Evolutionary conservation across 176 grass and related monocot species (phyloP), one percentile per base, ranked within the genome.

Genomic region (Ampelocalamus luodianensis): DNA sequence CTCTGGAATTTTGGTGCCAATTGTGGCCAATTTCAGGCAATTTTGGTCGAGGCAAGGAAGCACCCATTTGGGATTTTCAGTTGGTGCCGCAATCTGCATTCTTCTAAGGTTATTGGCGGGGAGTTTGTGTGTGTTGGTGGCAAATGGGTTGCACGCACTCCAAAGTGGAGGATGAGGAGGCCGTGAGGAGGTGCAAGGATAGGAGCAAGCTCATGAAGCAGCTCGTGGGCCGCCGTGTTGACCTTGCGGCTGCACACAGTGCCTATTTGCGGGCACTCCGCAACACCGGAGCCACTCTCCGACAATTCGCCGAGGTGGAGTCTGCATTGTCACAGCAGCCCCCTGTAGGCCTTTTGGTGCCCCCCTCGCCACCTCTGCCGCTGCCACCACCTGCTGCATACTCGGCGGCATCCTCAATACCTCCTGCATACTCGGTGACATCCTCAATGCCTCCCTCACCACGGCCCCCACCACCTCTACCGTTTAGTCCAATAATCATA

Each of bases 181-280:
- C 86, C 1, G 90, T 96, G 49, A 86, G 88, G 90, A 89, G 92
- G 79, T 92, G 92, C 90, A 99, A 90, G 83, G 90, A 96, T 80
- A 89, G 97, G 85, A 90, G 42, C 86, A 92, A 89, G 71, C 93
- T 99, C 36, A 91, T 94, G 91, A 99, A 99, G 86, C 91, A 92
- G 56, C 92, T 99, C 0, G 83, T 94, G 77, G 84, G 71, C 45
- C 83, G 88, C 45, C 88, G 97, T 12, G 81, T 85, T 44, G 90
- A 91, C 71, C 88, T 99, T 86, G 91, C 93, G 38, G 86, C 84
- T 37, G 83, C 90, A 11, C 91, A 99, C 53, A 88, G 85, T 43
- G 79, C 88, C 1, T 99, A 99, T 71, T 83, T 96, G 72, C 88
- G 88, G 43, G 93, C 97, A 27, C 83, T 99, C 83, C 86, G 97